phyloP scores from a whole-genome alignment of 1,284 basidiomycete genomes.

The Anthracocystis walkeri region DNA sequence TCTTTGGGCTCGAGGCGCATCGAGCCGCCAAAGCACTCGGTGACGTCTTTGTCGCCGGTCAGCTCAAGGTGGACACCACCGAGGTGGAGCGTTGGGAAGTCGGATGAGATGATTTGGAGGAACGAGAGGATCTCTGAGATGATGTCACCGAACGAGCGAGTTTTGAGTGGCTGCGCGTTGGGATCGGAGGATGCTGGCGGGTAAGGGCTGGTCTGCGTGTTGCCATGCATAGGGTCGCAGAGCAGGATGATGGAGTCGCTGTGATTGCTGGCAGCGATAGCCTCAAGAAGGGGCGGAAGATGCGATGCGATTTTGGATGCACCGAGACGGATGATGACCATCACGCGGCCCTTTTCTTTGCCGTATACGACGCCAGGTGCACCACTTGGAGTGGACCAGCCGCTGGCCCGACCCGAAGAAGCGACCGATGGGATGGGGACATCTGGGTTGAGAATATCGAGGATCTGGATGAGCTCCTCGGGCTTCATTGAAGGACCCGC shows the following conservation, averaged over 20 bases:
- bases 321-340: slow-evolving; percentile 92
- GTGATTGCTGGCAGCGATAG: slow-evolving; percentile 83
- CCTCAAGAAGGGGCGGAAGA: slow-evolving; percentile 84
- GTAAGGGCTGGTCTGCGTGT: slow-evolving; percentile 70
- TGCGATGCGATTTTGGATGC: slow-evolving; percentile 79
- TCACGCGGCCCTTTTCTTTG: slow-evolving; percentile 82
- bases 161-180: slow-evolving; percentile 70
- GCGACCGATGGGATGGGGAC: slow-evolving; percentile 58
- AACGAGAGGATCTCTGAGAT: slow-evolving; percentile 86
- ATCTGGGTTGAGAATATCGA: slow-evolving; percentile 84
- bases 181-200: slow-evolving; percentile 55
- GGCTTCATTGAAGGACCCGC: slow-evolving; percentile 87
- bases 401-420: slow-evolving; percentile 18
- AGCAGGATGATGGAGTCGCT: slow-evolving; percentile 83
- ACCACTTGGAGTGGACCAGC: slow-evolving; percentile 27
- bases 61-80: slow-evolving; percentile 98
- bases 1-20: slow-evolving; percentile 74
- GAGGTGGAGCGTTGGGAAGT: slow-evolving; percentile 75
- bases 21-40: slow-evolving; percentile 74
- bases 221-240: slow-evolving; percentile 97
- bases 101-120: slow-evolving; percentile 75
- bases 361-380: slow-evolving; percentile 32
- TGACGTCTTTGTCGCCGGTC: slow-evolving; percentile 93
- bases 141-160: slow-evolving; percentile 89
- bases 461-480: slow-evolving; percentile 82